A percentile compares a stretch with the other conserved stretches of the same genome.
phyloP scores from a whole-genome alignment of 495 filamentous ascomycete genomes.

The Margaritispora aquatica region DNA sequence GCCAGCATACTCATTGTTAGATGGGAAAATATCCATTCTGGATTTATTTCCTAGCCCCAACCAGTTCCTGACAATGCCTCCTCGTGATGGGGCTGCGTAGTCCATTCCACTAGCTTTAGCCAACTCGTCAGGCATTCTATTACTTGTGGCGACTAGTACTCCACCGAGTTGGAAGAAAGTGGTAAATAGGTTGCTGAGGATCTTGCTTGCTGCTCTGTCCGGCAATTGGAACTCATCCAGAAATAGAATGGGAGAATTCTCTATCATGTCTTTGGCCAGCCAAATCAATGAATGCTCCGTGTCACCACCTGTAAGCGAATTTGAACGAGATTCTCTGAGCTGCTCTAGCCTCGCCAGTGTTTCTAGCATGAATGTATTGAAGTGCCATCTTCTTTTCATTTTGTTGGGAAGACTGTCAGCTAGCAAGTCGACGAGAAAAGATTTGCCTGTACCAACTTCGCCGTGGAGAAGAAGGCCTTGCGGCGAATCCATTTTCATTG shows the following conservation, averaged over 20 bases:
- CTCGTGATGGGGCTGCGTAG: constrained; percentile 40
- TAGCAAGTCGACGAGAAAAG: constrained; percentile 64
- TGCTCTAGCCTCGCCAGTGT: constrained; percentile 55
- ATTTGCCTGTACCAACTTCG: constrained; percentile 67
- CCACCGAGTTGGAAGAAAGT: constrained; percentile 68
- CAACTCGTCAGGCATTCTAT: constrained; percentile 68
- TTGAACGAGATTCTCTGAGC: constrained; percentile 35
- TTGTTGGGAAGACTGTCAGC: constrained; percentile 59
- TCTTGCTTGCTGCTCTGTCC: constrained; percentile 60
- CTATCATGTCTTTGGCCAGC: constrained; percentile 60
- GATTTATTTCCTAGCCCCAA: constrained; percentile 24
- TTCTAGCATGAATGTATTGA: constrained; percentile 71
- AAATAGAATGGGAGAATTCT: constrained; percentile 63
- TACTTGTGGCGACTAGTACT: constrained; percentile 65
- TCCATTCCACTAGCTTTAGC: constrained; percentile 59
- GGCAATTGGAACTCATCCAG: constrained; percentile 72
- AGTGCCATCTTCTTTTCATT: constrained; percentile 65
- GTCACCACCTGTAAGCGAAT: constrained; percentile 19
- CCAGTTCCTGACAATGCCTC: constrained; percentile 42
- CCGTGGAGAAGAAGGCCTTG: constrained; percentile 62
- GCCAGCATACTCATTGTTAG: constrained; percentile 54
- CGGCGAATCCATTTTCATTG: constrained; percentile 54
- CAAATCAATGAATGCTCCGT: constrained; percentile 58
- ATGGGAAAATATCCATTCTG: constrained; percentile 36
- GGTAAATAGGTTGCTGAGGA: constrained; percentile 64